phyloP scores from a whole-genome alignment of 2,329 filamentous ascomycete species.

The Botryotinia calthae region DNA sequence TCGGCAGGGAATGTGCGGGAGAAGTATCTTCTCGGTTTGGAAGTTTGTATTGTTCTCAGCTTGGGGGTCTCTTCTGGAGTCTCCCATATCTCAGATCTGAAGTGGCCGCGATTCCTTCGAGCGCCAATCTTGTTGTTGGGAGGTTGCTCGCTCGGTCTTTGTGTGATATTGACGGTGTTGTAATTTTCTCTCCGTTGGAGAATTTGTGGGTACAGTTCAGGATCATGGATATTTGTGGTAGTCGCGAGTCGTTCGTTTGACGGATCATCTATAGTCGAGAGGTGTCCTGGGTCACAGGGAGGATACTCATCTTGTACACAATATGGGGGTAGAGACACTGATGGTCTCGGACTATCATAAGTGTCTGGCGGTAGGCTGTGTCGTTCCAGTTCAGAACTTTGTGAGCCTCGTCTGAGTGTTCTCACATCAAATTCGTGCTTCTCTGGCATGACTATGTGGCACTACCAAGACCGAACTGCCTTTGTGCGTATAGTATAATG shows the following conservation, averaged over 20 bases:
- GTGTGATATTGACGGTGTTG: neutral
- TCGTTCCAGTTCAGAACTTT: neutral
- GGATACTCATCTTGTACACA: neutral
- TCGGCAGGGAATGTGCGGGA: conserved; percentile 11
- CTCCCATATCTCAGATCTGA: neutral
- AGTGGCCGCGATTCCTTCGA: neutral
- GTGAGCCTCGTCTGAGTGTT: neutral
- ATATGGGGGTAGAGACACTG: neutral
- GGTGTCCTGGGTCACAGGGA: neutral
- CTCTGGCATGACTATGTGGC: neutral
- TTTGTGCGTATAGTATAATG: neutral
- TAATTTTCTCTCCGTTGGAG: neutral
- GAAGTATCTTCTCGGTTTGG: neutral
- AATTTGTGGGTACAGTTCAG: neutral
- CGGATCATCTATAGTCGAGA: neutral
- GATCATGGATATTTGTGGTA: too few species aligned
- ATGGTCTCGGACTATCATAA: neutral
- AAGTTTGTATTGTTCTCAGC: neutral
- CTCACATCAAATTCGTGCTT: conserved; percentile 7
- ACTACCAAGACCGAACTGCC: too few species aligned
- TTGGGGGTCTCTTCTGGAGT: neutral
- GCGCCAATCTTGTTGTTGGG: too few species aligned
- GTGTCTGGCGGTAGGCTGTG: neutral
- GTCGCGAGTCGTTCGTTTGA: neutral
- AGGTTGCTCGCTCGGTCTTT: neutral